These are phyloP conservation scores for Austroboletus eburneus DNA, from an alignment of 768 basidiomycete species.

Conservation along the genomic window DNA sequence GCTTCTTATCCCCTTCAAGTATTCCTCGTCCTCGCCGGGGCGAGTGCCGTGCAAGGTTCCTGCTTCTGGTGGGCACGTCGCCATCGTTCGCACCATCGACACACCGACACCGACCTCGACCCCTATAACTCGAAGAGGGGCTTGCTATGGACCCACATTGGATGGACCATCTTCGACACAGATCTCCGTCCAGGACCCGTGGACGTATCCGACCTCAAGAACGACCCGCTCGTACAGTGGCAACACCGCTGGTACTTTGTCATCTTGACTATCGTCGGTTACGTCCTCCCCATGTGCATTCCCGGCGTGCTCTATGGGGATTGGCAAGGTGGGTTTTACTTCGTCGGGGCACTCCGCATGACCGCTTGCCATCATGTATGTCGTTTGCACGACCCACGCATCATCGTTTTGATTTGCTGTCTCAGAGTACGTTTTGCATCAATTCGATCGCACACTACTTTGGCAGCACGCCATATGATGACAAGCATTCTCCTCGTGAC, in stretches of 20 bases:
- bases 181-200: slow-evolving; percentile 64
- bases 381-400: slow-evolving; percentile 14
- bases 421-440: slow-evolving; percentile 80
- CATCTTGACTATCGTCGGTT: slow-evolving; percentile 64
- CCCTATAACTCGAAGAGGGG: slow-evolving; percentile 81
- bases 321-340: slow-evolving; percentile 74
- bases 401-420: background rate
- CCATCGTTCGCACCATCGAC: slow-evolving; percentile 79
- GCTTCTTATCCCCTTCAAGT: slow-evolving; percentile 68
- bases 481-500: slow-evolving; percentile 72
- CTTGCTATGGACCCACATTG: slow-evolving; percentile 73
- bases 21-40: slow-evolving; percentile 67
- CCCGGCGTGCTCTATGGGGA: slow-evolving; percentile 73
- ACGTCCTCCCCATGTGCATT: slow-evolving; percentile 60
- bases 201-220: slow-evolving; percentile 68
- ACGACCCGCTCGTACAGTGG: slow-evolving; percentile 68
- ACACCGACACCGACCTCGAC: slow-evolving; percentile 84
- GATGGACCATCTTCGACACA: slow-evolving; percentile 83
- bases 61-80: slow-evolving; percentile 85
- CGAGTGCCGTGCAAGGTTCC: slow-evolving; percentile 82
- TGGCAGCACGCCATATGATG: slow-evolving; percentile 78
- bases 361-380: slow-evolving; percentile 78
- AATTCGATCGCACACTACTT: slow-evolving; percentile 87
- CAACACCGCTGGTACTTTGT: slow-evolving; percentile 73
- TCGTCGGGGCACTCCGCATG: slow-evolving; percentile 66